Percentiles rank a stretch among this genome's conserved stretches.
phyloP scores from a whole-genome alignment of 208 protist species.

The Herpetomonas samuelpessoai region DNA sequence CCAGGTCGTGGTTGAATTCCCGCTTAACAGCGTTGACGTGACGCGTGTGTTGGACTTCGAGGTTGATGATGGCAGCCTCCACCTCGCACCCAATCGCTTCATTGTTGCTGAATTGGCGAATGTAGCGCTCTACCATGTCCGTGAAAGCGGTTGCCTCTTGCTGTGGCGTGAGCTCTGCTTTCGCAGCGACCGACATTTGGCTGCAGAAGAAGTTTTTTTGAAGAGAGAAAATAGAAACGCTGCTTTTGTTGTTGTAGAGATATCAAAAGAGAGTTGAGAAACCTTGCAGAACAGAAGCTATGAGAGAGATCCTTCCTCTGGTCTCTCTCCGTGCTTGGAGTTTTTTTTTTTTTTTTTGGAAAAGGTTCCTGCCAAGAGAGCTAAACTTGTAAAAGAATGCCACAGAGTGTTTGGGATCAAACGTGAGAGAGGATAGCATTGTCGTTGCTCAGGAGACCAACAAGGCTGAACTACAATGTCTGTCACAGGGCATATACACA shows the following conservation, averaged over 20 bases:
- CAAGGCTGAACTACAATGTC: too few relatives aligned
- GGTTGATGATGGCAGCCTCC: constrained; percentile 25
- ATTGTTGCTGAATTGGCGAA: constrained; percentile 16
- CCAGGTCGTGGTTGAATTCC: constrained; percentile 31
- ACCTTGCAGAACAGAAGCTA: neutral
- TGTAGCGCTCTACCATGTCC: constrained; percentile 22
- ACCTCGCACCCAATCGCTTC: constrained; percentile 7
- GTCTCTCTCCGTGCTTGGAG: neutral
- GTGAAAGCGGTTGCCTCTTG: constrained; percentile 19
- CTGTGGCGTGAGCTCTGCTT: constrained; percentile 1
- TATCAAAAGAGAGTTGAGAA: constrained; percentile 1
- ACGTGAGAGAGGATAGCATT: too few relatives aligned
- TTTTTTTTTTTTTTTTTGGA: constrained; percentile 8
- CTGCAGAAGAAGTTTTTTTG: too few relatives aligned
- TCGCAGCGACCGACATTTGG: neutral
- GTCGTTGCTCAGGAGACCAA: too few relatives aligned
- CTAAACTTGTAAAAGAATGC: too few relatives aligned
- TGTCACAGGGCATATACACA: too few relatives aligned
- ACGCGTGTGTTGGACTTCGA: constrained; percentile 33
- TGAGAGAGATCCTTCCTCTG: constrained; percentile 8
- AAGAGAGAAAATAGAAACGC: too few relatives aligned
- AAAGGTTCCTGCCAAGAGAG: too few relatives aligned
- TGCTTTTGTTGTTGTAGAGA: too few relatives aligned
- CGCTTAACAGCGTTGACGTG: constrained; percentile 34
- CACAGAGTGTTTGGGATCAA: too few relatives aligned